Evolutionary conservation across 805 yeast species (phyloP), one percentile per base, ranked within the genome.

Genomic region (Barnettozyma wickerhamii): DNA sequence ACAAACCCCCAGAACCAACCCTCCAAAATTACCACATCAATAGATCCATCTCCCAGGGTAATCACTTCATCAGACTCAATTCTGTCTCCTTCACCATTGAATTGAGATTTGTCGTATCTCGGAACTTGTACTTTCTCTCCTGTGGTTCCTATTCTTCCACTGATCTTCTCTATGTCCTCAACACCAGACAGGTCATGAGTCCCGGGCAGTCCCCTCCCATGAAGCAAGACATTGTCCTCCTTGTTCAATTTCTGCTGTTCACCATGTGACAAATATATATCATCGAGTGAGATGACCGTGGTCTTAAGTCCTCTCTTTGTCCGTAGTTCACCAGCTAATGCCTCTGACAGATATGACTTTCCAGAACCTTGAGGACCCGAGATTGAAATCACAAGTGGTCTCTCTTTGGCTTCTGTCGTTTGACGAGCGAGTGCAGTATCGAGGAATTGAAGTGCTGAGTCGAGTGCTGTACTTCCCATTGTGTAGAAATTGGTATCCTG

Each of bases 1-100:
- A 56, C 47, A 56, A 79, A 91, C 2, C 98, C 98, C 19, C 79
- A 72, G 64, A 90, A 88, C 99, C 99, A 91, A 5, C 98, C 99
- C 63, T 91, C 99, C 30, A 93, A 69, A 2, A 91, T 60, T 3
- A 91, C 71, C 4, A 89, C 72, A 52, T 84, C 87, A 4, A 77
- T 12, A 23, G 26, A 67, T 0, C 53, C 52, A 5, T 62, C 58
- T 10, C 9, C 23, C 26, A 23, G 26, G 12, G 26, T 23, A 12
- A 23, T 12, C 9, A 9, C 9, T 12, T 23, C 26, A 9, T 12
- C 26, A 23, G 26, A 9, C 12, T 23, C 26, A 12, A 23, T 23
- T 12, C 12, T 66, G 60, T 91, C 98, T 5, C 99, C 99, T 41
- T 73, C 72, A 0, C 98, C 98, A 18, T 54, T 37, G 51, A 65